Evolutionary conservation across 345 rosid species (phyloP).

Genomic region (Carallia pectinifolia): DNA sequence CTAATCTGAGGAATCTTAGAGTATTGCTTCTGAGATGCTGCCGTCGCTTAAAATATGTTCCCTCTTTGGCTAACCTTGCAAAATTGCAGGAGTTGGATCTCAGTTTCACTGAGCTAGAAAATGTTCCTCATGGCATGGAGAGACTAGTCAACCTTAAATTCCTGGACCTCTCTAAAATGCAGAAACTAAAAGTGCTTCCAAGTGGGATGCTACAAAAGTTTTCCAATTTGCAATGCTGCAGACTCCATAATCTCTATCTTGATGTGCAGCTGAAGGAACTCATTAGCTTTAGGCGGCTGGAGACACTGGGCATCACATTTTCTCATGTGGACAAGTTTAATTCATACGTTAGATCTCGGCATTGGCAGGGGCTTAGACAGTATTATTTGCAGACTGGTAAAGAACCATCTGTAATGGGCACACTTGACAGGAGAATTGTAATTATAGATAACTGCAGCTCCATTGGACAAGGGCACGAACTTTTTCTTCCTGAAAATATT

Average conservation of each 20-base stretch:
- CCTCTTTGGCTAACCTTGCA: slow-evolving; percentile 15
- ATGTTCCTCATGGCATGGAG: slow-evolving; percentile 24
- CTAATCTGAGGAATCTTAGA: slow-evolving; percentile 13
- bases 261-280: slow-evolving; percentile 5
- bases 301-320: not conserved
- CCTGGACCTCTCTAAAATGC: slow-evolving; percentile 1
- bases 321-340: not conserved
- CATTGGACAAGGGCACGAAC: not conserved
- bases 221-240: slow-evolving; percentile 5
- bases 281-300: slow-evolving; percentile 5
- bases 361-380: not conserved
- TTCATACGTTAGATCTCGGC: not conserved
- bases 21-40: slow-evolving; percentile 8
- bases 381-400: not conserved
- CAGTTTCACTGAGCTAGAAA: not conserved
- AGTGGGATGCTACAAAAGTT: slow-evolving; percentile 11
- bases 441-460: not conserved
- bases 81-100: slow-evolving; percentile 26
- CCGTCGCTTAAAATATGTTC: not conserved
- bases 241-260: not conserved
- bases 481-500: not conserved
- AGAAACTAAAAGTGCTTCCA: not conserved
- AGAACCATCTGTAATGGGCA: not conserved
- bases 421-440: not conserved
- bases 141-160: slow-evolving; percentile 20